Conservation (phyloP, 2,329 filamentous ascomycete species). For the Mycosphaerella sp. region DNA sequence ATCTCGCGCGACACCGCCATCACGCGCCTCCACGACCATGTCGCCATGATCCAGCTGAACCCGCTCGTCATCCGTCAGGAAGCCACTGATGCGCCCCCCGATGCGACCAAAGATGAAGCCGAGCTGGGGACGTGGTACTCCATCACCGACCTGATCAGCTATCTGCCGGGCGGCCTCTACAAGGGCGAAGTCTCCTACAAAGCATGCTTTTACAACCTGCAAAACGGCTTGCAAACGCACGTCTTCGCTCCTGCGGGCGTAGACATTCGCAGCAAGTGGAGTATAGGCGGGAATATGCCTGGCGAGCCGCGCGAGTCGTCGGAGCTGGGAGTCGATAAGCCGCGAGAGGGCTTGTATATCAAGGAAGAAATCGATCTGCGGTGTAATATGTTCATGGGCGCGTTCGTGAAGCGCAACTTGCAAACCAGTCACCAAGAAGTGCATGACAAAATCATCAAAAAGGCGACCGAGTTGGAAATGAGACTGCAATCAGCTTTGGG, state of each 20-base stretch:
- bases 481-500: not conserved
- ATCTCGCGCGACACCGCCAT: constrained; percentile 66
- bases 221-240: constrained; percentile 70
- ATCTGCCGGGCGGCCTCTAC: constrained; percentile 60
- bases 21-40: constrained; percentile 68
- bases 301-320: constrained; percentile 60
- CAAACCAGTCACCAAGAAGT: constrained; percentile 67
- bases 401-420: constrained; percentile 76
- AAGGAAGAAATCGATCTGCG: constrained; percentile 80
- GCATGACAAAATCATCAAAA: constrained; percentile 47
- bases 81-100: constrained; percentile 59
- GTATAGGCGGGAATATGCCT: constrained; percentile 66
- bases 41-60: constrained; percentile 81
- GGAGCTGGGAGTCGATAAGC: constrained; percentile 55
- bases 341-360: constrained; percentile 65
- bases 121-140: constrained; percentile 66
- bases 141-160: constrained; percentile 68
- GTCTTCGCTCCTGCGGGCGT: constrained; percentile 76
- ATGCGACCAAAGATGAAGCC: constrained; percentile 64
- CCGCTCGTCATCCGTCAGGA: constrained; percentile 70
- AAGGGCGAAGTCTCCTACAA: constrained; percentile 68
- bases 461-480: constrained; percentile 13
- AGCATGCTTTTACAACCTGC: constrained; percentile 69
- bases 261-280: constrained; percentile 76
- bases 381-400: constrained; percentile 68